Evolutionary conservation across 2,329 filamentous ascomycete species (phyloP).

Genomic region (Chrysosphaeria jannelii): DNA sequence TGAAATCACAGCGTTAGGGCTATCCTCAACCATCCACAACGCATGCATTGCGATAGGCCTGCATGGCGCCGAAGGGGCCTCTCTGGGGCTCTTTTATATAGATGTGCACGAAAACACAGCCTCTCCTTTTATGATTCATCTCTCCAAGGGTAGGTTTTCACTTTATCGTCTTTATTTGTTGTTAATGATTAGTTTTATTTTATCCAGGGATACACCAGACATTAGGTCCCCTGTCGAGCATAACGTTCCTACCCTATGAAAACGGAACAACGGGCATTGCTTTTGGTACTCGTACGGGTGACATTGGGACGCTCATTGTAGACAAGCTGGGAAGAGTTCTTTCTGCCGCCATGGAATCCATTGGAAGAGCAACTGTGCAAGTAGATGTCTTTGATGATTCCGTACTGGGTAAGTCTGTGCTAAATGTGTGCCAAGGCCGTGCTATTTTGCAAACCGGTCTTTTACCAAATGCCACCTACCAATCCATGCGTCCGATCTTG

Average conservation of each 20-base stretch:
- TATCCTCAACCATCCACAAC: no score
- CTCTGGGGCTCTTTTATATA: no score
- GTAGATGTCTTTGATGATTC: conserved; percentile 5
- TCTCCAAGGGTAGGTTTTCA: no score
- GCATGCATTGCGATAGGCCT: no score
- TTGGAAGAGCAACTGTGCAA: conserved; percentile 6
- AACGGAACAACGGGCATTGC: conserved; percentile 8
- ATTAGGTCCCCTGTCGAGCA: conserved; percentile 18
- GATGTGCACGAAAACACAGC: no score
- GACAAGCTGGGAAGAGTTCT: conserved; percentile 4
- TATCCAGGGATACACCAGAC: no score
- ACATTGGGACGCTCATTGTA: conserved; percentile 13
- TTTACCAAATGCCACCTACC: conserved; percentile 8
- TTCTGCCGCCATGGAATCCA: conserved; percentile 6
- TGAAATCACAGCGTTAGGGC: no score
- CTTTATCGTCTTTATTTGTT: no score
- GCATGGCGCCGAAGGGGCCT: no score
- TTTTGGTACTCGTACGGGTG: conserved; percentile 20
- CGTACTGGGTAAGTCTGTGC: conserved; percentile 7
- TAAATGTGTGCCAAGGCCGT: conserved; percentile 18
- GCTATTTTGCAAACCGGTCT: conserved; percentile 14
- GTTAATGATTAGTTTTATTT: no score
- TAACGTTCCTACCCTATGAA: conserved; percentile 7
- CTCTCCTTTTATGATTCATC: no score
- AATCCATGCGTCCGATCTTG: conserved; percentile 17